phyloP scores from a whole-genome alignment of 768 basidiomycete species.

The Mycena galericulata region DNA sequence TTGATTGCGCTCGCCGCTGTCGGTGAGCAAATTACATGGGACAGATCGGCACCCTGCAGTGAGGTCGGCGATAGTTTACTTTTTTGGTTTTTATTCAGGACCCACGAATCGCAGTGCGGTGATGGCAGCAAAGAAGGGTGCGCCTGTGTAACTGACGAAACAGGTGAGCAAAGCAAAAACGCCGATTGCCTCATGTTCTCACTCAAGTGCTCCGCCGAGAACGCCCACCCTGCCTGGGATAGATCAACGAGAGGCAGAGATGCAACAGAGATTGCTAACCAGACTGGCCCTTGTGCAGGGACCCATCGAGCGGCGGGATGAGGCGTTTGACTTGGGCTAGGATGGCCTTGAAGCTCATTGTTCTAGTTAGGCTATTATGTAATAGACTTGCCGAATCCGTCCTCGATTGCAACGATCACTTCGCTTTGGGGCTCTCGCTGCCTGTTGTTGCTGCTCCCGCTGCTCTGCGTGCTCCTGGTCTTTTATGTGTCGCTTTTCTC shows the following conservation, averaged over 20 bases:
- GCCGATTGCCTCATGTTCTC: conserved; percentile 44
- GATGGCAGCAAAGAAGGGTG: conserved; percentile 95
- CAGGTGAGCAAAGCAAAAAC: neutral
- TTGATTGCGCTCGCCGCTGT: conserved; percentile 94
- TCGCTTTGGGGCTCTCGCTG: neutral
- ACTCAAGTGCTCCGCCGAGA: conserved; percentile 95
- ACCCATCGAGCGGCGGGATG: conserved; percentile 90
- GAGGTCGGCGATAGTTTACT: neutral
- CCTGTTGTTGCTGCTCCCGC: no score
- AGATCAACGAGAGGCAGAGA: conserved; percentile 11
- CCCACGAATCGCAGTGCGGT: conserved; percentile 87
- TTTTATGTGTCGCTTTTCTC: no score
- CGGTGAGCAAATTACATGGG: conserved; percentile 97
- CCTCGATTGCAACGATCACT: neutral
- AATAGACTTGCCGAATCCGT: neutral
- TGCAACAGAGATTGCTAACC: conserved; percentile 56
- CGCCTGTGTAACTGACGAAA: conserved; percentile 87
- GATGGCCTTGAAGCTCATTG: conserved; percentile 57
- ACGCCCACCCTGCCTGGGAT: conserved; percentile 88
- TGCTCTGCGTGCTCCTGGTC: no score
- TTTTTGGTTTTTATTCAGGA: conserved; percentile 24
- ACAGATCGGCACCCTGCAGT: conserved; percentile 87
- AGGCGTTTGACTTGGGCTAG: conserved; percentile 82
- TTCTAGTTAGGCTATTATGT: conserved; percentile 1
- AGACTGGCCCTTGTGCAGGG: conserved; percentile 95